phyloP scores from a whole-genome alignment of 2,329 filamentous ascomycete species.

The Ophiocordyceps robertsii region DNA sequence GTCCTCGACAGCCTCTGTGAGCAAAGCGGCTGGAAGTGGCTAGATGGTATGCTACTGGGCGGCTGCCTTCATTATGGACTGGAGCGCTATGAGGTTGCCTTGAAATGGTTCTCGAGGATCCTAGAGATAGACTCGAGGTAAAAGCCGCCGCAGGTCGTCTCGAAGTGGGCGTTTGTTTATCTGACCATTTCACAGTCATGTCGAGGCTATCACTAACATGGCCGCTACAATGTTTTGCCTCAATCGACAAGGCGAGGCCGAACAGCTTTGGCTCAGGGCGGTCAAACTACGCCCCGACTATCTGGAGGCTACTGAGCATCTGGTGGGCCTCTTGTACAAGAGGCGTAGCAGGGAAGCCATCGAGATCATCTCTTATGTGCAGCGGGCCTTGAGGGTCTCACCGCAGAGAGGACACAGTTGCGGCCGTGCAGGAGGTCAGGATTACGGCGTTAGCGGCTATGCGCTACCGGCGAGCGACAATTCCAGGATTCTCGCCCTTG shows the following conservation, averaged over 20 bases:
- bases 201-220: slow-evolving; percentile 88
- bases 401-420: not conserved
- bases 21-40: slow-evolving; percentile 75
- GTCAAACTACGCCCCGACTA: slow-evolving; percentile 74
- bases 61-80: slow-evolving; percentile 88
- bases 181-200: slow-evolving; percentile 44
- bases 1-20: slow-evolving; percentile 63
- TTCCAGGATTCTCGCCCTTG: slow-evolving; percentile 79
- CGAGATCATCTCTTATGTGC: slow-evolving; percentile 73
- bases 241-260: slow-evolving; percentile 68
- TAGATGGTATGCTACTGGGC: slow-evolving; percentile 81
- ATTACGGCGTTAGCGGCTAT: slow-evolving; percentile 47
- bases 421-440: slow-evolving; percentile 9
- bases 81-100: slow-evolving; percentile 65
- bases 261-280: slow-evolving; percentile 74
- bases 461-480: slow-evolving; percentile 76
- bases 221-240: slow-evolving; percentile 81
- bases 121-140: slow-evolving; percentile 41
- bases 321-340: slow-evolving; percentile 77
- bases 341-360: slow-evolving; percentile 77
- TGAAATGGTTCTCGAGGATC: slow-evolving; percentile 61
- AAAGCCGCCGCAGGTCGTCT: slow-evolving; percentile 12
- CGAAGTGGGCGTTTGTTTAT: slow-evolving; percentile 8
- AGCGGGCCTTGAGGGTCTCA: slow-evolving; percentile 42
- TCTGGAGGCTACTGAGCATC: slow-evolving; percentile 88